Base-by-base conservation (phyloP, 179 eudicot species). In the Spinacia oleracea region DNA sequence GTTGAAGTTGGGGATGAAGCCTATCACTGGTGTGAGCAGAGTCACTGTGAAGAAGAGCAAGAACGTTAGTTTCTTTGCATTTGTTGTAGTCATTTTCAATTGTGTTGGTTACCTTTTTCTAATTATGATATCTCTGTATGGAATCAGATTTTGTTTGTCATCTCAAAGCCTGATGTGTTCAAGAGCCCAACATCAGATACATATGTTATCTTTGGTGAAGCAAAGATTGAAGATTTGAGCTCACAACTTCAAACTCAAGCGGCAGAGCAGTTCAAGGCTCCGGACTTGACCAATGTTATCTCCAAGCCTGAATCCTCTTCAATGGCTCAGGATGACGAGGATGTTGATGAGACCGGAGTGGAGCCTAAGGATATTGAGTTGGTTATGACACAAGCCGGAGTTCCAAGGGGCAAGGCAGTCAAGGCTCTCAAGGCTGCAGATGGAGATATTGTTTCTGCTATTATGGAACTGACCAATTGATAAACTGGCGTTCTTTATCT, bases 331-430 rank as follows among this genome's bases (percentile, higher is more conserved):
- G 97, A 92, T 46, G 97, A 92, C 15, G 97, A 92, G 83, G 97
- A 90, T 20, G 91, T 85, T 5, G 97, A 90, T 21, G 91, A 89
- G 55, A 82, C 88, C 0, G 94, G 94, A 3, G 92, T 91, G 23
- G 97, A 91, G 70, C 91, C 97, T 5, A 90, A 90, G 86, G 97
- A 91, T 65, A 90, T 91, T 10, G 97, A 91, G 75, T 80, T 91
- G 81, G 97, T 91, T 21, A 91, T 91, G 97, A 91, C 97, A 11
- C 97, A 91, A 68, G 97, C 97, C 5, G 94, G 94, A 55, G 97
- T 92, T 51, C 55, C 91, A 16, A 88, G 88, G 80, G 75, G 91
- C 0, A 88, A 81, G 86, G 97, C 97, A 15, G 89, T 92, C 56
- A 87, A 85, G 82, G 89, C 97, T 16, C 94, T 92, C 72, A 87